Percentiles rank a stretch among this genome's conserved stretches.
Conservation (phyloP, 345 rosid species). For the Salix purpurea region DNA sequence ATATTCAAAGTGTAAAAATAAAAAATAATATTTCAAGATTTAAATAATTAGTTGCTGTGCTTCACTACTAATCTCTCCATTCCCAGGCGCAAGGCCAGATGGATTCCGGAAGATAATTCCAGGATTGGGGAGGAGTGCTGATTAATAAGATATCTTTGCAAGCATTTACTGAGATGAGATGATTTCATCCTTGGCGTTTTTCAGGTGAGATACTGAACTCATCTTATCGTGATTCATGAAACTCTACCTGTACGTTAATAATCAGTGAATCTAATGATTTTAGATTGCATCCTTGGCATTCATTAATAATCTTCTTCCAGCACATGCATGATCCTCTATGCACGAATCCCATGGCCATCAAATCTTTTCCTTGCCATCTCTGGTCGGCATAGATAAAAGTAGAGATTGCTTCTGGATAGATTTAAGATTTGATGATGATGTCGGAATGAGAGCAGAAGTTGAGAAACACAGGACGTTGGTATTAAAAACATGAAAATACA, state of each 20-base stretch:
- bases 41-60: too few species aligned
- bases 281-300: background rate
- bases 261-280: background rate
- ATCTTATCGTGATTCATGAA: background rate
- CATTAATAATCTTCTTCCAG: background rate
- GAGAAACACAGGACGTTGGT: background rate
- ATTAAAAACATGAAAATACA: background rate
- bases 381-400: background rate
- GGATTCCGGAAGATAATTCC: background rate
- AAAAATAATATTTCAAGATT: too few species aligned
- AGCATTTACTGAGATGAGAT: background rate
- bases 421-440: background rate
- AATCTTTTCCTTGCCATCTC: background rate
- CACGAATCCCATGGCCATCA: background rate
- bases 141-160: background rate
- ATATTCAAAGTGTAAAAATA: too few species aligned
- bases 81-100: background rate
- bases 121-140: background rate
- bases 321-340: background rate
- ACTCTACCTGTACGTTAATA: background rate
- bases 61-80: background rate
- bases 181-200: background rate
- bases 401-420: background rate
- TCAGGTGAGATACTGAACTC: background rate
- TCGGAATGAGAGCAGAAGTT: background rate